These are phyloP conservation scores for Botrytis galanthina DNA, from an alignment of 2,329 filamentous ascomycete genomes.

Conservation along the genomic window DNA sequence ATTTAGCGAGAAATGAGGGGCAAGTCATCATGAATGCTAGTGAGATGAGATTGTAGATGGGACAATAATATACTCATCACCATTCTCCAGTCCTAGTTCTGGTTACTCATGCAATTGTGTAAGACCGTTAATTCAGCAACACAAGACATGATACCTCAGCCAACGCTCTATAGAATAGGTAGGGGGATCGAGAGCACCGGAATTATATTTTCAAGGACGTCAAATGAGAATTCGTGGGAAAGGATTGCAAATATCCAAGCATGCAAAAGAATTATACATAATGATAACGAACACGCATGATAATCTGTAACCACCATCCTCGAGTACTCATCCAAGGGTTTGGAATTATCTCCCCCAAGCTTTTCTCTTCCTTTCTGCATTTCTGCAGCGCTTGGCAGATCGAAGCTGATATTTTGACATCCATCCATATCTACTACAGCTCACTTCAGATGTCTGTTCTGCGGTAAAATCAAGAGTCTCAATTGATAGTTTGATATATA, in stretches of 20 bases:
- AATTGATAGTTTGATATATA: background rate
- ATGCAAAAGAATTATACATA: background rate
- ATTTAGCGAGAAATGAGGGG: background rate
- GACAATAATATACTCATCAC: background rate
- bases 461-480: background rate
- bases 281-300: background rate
- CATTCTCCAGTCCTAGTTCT: background rate
- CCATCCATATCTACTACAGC: background rate
- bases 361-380: background rate
- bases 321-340: background rate
- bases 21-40: background rate
- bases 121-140: background rate
- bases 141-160: background rate
- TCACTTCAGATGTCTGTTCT: background rate
- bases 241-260: background rate
- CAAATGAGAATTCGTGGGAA: background rate
- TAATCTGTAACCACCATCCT: background rate
- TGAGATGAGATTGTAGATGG: background rate
- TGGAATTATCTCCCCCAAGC: background rate
- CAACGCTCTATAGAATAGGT: too few relatives aligned
- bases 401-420: background rate
- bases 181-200: background rate
- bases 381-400: background rate
- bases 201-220: background rate
- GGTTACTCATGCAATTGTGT: background rate